Conservation (phyloP, 208 protist species). For the Acanthamoeba sp. region DNA sequence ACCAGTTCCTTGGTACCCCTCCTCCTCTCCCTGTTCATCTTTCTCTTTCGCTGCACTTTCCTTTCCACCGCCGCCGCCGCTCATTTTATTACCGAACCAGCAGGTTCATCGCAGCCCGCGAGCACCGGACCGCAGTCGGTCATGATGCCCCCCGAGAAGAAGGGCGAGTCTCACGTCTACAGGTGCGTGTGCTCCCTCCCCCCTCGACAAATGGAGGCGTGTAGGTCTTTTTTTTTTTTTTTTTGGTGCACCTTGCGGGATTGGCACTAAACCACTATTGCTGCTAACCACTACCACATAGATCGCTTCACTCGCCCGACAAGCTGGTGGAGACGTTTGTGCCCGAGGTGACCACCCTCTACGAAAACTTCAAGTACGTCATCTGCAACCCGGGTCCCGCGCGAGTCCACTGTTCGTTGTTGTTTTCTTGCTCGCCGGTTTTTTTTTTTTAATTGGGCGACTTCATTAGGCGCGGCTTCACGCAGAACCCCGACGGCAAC, state of each 20-base stretch:
- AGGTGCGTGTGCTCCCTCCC: not conserved
- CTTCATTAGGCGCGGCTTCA: slow-evolving; percentile 10
- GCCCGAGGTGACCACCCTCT: slow-evolving; percentile 57
- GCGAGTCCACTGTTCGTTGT: not conserved
- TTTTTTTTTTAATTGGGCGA: too few relatives aligned
- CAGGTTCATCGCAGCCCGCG: not conserved
- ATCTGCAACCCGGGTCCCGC: not conserved
- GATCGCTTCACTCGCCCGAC: slow-evolving; percentile 19
- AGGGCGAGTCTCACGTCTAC: slow-evolving; percentile 61
- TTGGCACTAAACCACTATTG: too few relatives aligned
- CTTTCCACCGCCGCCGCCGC: too few relatives aligned
- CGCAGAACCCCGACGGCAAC: slow-evolving; percentile 7
- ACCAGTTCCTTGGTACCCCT: not conserved
- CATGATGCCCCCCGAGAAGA: not conserved
- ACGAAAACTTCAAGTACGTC: slow-evolving; percentile 61
- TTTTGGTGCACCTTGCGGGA: too few relatives aligned
- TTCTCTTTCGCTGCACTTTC: too few relatives aligned
- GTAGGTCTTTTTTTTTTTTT: too few relatives aligned
- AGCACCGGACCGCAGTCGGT: not conserved
- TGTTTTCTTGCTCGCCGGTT: not conserved
- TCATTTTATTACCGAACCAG: too few relatives aligned
- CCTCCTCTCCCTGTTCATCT: not conserved
- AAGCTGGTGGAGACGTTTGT: slow-evolving; percentile 7
- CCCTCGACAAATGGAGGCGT: too few relatives aligned
- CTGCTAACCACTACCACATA: not conserved